Evolutionary conservation across 1,139 yeast genomes (phyloP), one percentile per base, ranked within the genome.

Genomic region (Yamadazyma epiphylla): DNA sequence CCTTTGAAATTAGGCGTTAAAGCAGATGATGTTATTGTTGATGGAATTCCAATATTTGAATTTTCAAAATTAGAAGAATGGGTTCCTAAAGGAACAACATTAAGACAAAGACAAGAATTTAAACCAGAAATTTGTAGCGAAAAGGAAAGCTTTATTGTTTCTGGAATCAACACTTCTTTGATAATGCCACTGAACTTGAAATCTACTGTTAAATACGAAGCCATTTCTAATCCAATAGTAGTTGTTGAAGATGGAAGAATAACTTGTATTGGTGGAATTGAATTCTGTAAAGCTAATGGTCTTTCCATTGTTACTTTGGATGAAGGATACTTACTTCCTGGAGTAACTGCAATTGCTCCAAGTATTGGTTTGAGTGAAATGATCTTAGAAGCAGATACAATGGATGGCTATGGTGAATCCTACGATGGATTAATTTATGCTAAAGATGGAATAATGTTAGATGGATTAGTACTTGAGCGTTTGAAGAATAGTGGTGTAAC

Each of bases 361-460:
- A 13, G 26, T 9, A 15, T 28, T 11, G 35, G 35, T 3, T 10
- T 31, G 15, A 15, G n/a, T 4, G 35, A 31, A 29, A 31, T 31
- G 35, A 19, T 5, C 3, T 10, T 19, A 7, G 31, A 28, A 14
- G n/a, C 20, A 3, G 21, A 16, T 19, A 31, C 35, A 6, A 8
- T 24, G 12, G 35, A 31, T 16, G 35, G 35, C 2, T 13, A 12
- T 8, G 29, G 25, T 10, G 19, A 4, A 4, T 5, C 22, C 3
- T 20, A 21, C 13, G n/a, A 15, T 6, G 24, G 15, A 10, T n/a
- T 24, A 3, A 23, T 31, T 20, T 13, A 24, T 21, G 31, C 35
- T 12, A 24, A 29, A 25, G 35, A 31, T 29, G 35, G 35, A 3
- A 20, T 31, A n/a, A n/a, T 28, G 9, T 15, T 31, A 3, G 35